These are phyloP conservation scores for Camelina hispida DNA, from an alignment of 345 rosid species.

Conservation along the genomic window DNA sequence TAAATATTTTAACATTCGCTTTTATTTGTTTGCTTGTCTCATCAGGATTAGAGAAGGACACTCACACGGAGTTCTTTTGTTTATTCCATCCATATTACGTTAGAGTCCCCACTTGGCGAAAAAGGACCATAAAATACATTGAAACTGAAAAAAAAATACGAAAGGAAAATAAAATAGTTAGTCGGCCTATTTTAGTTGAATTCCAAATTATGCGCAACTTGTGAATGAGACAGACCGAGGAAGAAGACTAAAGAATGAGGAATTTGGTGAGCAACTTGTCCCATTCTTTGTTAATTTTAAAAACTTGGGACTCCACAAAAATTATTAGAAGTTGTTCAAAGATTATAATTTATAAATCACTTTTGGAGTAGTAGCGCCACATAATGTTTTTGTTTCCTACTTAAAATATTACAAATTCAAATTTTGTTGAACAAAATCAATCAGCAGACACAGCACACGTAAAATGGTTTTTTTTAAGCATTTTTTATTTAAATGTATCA, in stretches of 20 bases:
- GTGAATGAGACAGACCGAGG: constrained; percentile 32
- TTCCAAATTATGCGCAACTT: constrained; percentile 21
- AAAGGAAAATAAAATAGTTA: background rate
- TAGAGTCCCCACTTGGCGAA: background rate
- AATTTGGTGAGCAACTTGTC: constrained; percentile 30
- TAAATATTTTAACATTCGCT: constrained; percentile 9
- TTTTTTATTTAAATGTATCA: background rate
- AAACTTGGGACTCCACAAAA: constrained; percentile 22
- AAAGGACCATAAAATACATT: background rate
- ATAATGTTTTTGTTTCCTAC: background rate
- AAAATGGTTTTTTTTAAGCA: background rate
- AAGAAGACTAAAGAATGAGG: constrained; percentile 14
- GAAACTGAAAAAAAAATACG: background rate
- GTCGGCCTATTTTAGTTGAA: constrained; percentile 30
- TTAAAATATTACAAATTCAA: background rate
- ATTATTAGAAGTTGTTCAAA: constrained; percentile 26
- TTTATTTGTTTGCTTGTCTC: background rate
- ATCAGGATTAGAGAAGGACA: constrained; percentile 23
- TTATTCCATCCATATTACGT: background rate
- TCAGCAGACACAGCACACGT: background rate
- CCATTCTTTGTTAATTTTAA: background rate
- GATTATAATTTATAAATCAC: background rate
- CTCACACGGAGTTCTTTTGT: constrained; percentile 30
- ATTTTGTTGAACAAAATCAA: constrained; percentile 5
- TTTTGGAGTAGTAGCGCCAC: constrained; percentile 16